Evolutionary conservation across 345 rosid genomes (phyloP), one percentile per base, ranked within the genome.

Genomic region (Reutealis trisperma): DNA sequence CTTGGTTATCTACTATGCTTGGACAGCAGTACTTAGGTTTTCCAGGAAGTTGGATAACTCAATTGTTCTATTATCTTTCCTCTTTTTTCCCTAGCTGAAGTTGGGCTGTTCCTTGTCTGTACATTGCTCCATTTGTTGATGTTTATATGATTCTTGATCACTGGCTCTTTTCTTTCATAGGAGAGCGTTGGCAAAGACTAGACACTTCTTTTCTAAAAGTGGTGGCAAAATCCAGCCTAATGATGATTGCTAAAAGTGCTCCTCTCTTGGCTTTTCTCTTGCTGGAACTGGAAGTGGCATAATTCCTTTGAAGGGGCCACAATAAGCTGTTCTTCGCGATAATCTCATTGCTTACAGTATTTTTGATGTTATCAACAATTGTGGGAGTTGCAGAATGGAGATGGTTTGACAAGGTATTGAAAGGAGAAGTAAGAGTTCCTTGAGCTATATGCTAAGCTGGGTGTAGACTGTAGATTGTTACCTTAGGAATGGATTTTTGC

Each of bases 261-360:
- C 41, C 41, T 37, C 41, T 5, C 6, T 37, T 18, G 58, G 57
- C 19, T 24, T 69, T 25, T 27, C 37, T 47, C 44, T 34, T 51
- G 58, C 67, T 9, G 73, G n/a, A 32, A 22, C 59, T 27, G 54
- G 51, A 47, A 9, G 51, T 47, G 51, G 21, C 45, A 32, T 12
- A 13, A 34, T 77, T 5, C 25, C 25, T 1, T 34, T 21, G 21
- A 1, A 52, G 25, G 51, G 32, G 22, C 32, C 24, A 60, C 44
- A 14, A 30, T 14, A 37, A 37, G 63, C 15, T 55, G 19, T 63
- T 63, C 37, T 67, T 65, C 45, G 51, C 49, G 62, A 2, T 1
- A 22, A 34, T 62, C 51, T 34, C 47, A 51, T 70, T 71, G 59
- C 24, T 25, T 75, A 49, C n/a, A 42, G 24, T 71, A 37, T 37